These are phyloP conservation scores for Albizia julibrissin DNA, from an alignment of 306 rosid genomes.

Conservation along the genomic window DNA sequence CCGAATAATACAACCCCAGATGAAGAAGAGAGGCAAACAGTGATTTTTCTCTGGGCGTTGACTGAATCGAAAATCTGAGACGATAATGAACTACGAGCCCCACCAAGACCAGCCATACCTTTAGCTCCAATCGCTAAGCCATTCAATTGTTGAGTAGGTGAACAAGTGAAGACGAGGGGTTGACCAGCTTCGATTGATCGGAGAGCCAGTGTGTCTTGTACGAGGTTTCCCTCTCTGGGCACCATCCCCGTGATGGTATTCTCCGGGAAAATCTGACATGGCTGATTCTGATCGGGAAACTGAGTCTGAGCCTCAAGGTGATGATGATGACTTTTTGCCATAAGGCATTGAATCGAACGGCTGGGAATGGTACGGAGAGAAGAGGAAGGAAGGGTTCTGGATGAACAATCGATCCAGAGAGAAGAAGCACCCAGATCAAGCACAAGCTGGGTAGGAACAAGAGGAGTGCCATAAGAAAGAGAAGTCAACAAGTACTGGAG, in stretches of 20 bases:
- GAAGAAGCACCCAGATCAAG: slow-evolving; percentile 58
- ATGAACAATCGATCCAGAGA: slow-evolving; percentile 52
- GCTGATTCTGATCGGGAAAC: slow-evolving; percentile 3
- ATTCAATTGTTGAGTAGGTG: slow-evolving; percentile 39
- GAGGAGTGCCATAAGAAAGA: slow-evolving; percentile 48
- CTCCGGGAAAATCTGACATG: slow-evolving; percentile 37
- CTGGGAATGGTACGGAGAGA: slow-evolving; percentile 34
- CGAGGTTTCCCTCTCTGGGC: slow-evolving; percentile 42
- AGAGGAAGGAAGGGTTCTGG: slow-evolving; percentile 38
- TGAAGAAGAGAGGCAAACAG: slow-evolving; percentile 59
- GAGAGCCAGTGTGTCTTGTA: slow-evolving; percentile 42
- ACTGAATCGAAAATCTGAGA: slow-evolving; percentile 57
- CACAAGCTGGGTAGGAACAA: slow-evolving; percentile 40
- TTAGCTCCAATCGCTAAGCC: slow-evolving; percentile 49
- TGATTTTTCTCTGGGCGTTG: slow-evolving; percentile 38
- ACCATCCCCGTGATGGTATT: slow-evolving; percentile 37
- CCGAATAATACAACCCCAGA: slow-evolving; percentile 47
- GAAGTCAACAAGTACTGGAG: slow-evolving; percentile 55
- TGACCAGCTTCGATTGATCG: slow-evolving; percentile 15
- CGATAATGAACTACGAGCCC: slow-evolving; percentile 45
- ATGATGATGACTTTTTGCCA: slow-evolving; percentile 32
- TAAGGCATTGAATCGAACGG: slow-evolving; percentile 52
- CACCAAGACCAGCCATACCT: slow-evolving; percentile 69
- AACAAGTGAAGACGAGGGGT: slow-evolving; percentile 42
- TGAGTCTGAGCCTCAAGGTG: neutral